These are phyloP conservation scores for Circinella umbellata DNA, from an alignment of 371 early-diverging fungal genomes.

Conservation along the genomic window DNA sequence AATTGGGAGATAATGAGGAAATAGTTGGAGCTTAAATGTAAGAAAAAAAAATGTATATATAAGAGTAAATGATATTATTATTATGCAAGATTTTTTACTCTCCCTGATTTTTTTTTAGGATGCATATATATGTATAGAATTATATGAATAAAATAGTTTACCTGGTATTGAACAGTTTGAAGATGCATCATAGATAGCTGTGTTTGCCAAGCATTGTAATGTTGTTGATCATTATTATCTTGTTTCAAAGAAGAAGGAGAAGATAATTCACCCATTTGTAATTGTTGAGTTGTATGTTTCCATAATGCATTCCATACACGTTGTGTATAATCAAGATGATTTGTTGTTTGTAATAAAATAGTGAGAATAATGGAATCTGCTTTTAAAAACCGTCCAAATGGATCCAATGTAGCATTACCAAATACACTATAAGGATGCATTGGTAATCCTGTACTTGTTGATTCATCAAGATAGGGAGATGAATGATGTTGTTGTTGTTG, in stretches of 20 bases:
- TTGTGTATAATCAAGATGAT: conserved; percentile 18
- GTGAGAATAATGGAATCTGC: conserved; percentile 59
- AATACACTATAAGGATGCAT: conserved; percentile 58
- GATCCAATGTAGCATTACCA: conserved; percentile 49
- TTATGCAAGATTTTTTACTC: not conserved
- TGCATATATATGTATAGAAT: not conserved
- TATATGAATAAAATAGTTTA: conserved; percentile 11
- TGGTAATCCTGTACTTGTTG: conserved; percentile 39
- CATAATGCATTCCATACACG: conserved; percentile 53
- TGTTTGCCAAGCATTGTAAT: conserved; percentile 24
- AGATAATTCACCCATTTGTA: conserved; percentile 8
- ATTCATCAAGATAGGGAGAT: conserved; percentile 16
- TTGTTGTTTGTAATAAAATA: conserved; percentile 24
- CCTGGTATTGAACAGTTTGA: conserved; percentile 37
- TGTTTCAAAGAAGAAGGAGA: not conserved
- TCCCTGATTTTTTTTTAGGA: too few relatives aligned
- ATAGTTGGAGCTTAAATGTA: conserved; percentile 19
- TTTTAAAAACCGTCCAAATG: conserved; percentile 27
- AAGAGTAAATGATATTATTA: not conserved
- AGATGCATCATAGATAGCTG: conserved; percentile 17
- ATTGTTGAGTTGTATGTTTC: conserved; percentile 23
- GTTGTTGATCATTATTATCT: not conserved
- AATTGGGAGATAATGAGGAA: conserved; percentile 18
- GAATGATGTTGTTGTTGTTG: too few relatives aligned
- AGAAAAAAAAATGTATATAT: not conserved